Percentiles rank a stretch among this genome's conserved stretches.
phyloP scores from a whole-genome alignment of 2,329 filamentous ascomycete species.

The Trichophaea hybrida region DNA sequence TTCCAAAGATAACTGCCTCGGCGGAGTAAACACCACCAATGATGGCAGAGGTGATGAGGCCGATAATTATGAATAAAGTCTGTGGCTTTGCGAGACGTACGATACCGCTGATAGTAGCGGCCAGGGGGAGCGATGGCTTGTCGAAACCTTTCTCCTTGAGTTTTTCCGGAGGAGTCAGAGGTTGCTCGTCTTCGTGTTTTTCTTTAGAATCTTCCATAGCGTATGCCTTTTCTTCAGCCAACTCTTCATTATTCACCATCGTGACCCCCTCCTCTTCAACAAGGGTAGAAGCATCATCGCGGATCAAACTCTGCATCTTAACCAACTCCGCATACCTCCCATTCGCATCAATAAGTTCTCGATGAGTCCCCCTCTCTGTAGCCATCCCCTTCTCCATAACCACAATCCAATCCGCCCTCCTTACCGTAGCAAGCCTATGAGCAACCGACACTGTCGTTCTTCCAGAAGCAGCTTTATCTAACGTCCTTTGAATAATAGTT shows the following conservation, averaged over 20 bases:
- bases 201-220: not conserved
- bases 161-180: not conserved
- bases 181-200: not conserved
- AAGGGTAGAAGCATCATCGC: not conserved
- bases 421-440: slow-evolving; percentile 34
- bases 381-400: slow-evolving; percentile 32
- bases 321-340: slow-evolving; percentile 29
- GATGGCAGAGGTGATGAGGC: slow-evolving; percentile 34
- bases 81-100: slow-evolving; percentile 31
- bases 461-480: slow-evolving; percentile 31
- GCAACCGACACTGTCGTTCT: slow-evolving; percentile 34
- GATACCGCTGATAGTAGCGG: not conserved
- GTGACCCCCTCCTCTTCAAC: not conserved
- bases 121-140: not conserved
- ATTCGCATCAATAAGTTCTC: slow-evolving; percentile 26
- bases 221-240: not conserved
- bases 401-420: slow-evolving; percentile 32
- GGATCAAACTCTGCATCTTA: not conserved
- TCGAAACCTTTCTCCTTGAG: not conserved
- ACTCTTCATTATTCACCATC: not conserved
- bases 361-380: slow-evolving; percentile 32
- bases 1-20: slow-evolving; percentile 44
- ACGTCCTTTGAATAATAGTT: slow-evolving; percentile 27
- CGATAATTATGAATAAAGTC: slow-evolving; percentile 31
- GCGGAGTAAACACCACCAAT: slow-evolving; percentile 43